Conservation (phyloP, 208 protist genomes). For the Crithidia expoeki region DNA sequence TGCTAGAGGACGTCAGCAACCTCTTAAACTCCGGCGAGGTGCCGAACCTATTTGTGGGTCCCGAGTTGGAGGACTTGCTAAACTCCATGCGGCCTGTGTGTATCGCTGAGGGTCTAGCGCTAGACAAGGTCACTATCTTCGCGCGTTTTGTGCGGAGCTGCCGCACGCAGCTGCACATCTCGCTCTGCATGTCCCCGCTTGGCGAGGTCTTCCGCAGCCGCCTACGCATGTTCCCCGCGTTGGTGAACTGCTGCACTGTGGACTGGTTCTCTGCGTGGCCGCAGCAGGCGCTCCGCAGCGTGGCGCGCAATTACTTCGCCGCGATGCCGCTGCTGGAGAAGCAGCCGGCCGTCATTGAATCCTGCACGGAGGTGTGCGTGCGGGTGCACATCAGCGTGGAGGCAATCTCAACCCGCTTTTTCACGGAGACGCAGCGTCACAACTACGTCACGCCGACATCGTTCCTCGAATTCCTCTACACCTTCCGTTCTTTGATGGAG, state of each 20-base stretch:
- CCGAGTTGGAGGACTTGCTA: conserved; percentile 95
- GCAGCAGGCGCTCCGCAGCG: conserved; percentile 92
- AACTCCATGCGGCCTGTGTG: conserved; percentile 95
- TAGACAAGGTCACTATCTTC: conserved; percentile 96
- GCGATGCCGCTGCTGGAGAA: conserved; percentile 44
- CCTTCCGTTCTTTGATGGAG: conserved; percentile 89
- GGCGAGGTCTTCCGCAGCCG: conserved; percentile 95
- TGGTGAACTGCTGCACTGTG: conserved; percentile 99
- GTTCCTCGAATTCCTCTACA: conserved; percentile 97
- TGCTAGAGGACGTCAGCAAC: conserved; percentile 99
- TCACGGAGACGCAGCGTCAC: conserved; percentile 92
- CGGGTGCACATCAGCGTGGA: conserved; percentile 95
- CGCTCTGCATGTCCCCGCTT: conserved; percentile 97
- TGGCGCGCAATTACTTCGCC: conserved; percentile 91
- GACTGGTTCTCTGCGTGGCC: conserved; percentile 99
- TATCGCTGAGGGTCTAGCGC: conserved; percentile 84
- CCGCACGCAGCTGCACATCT: conserved; percentile 95
- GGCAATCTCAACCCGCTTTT: conserved; percentile 84
- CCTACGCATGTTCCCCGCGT: conserved; percentile 97
- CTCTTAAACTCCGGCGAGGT: conserved; percentile 98
- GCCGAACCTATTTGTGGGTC: conserved; percentile 96
- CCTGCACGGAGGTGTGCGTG: conserved; percentile 93
- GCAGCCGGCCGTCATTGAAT: conserved; percentile 47
- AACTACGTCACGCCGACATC: conserved; percentile 99
- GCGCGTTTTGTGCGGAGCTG: conserved; percentile 94